Conservation (phyloP, 148 eudicot genomes). For the Euryodendron excelsum region DNA sequence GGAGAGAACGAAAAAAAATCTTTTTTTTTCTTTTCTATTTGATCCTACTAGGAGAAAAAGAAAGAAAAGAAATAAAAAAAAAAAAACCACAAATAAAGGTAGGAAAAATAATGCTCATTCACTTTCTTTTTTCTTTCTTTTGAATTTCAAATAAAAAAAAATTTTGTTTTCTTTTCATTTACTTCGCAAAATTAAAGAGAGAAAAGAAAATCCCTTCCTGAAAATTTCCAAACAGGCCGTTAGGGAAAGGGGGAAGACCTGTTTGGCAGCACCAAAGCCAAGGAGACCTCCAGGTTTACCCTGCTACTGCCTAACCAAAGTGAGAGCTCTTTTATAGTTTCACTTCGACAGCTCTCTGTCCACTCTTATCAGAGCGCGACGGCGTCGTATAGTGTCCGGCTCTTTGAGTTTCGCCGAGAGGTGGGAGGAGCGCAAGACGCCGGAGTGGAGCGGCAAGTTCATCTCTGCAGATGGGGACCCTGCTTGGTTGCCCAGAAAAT, state of each 20-base stretch:
- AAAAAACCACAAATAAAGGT: too few relatives aligned
- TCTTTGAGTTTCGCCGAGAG: constrained; percentile 6
- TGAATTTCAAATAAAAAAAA: too few relatives aligned
- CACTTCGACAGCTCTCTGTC: constrained; percentile 23
- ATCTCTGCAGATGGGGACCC: background rate
- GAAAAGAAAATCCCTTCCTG: too few relatives aligned
- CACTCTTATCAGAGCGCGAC: constrained; percentile 13
- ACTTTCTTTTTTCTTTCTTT: too few relatives aligned
- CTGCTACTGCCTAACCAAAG: constrained; percentile 23
- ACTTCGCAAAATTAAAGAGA: too few relatives aligned
- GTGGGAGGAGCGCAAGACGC: background rate
- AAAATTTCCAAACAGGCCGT: background rate
- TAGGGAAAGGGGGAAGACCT: constrained; percentile 6
- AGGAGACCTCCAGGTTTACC: constrained; percentile 27
- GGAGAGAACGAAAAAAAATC: too few relatives aligned
- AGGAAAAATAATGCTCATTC: too few relatives aligned
- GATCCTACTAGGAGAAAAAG: too few relatives aligned
- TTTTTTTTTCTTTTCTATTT: too few relatives aligned
- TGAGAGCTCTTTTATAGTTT: constrained; percentile 25
- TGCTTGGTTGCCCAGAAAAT: background rate
- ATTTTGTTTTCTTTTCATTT: too few relatives aligned
- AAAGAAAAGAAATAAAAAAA: too few relatives aligned
- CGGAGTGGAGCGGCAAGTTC: constrained; percentile 9
- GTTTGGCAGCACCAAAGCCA: constrained; percentile 34
- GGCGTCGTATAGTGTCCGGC: constrained; percentile 5